Percentiles rank a stretch among this genome's conserved stretches.
phyloP scores from a whole-genome alignment of 2,329 filamentous ascomycete genomes.

The Exophiala oligosperma region DNA sequence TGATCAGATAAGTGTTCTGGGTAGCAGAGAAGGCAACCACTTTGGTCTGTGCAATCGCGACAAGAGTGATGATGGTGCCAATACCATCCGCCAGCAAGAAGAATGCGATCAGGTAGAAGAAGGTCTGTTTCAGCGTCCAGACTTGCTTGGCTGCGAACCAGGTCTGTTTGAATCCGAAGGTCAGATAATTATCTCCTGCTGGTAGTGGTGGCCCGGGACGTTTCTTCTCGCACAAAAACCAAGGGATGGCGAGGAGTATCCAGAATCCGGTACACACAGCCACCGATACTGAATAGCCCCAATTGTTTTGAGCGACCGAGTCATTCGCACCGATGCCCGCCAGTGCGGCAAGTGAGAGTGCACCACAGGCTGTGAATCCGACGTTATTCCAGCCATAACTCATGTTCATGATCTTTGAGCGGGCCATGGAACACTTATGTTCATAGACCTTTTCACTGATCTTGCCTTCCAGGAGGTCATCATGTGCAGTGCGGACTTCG shows the following conservation, averaged over 20 bases:
- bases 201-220: conserved; percentile 42
- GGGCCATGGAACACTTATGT: conserved; percentile 43
- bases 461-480: conserved; percentile 41
- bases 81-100: conserved; percentile 45
- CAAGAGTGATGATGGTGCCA: conserved; percentile 41
- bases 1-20: conserved; percentile 43
- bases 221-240: conserved; percentile 45
- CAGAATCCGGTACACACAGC: conserved; percentile 35
- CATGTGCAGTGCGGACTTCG: conserved; percentile 43
- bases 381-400: conserved; percentile 6
- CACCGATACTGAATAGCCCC: conserved; percentile 41
- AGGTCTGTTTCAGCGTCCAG: conserved; percentile 41
- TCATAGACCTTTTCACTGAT: conserved; percentile 42
- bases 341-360: conserved; percentile 12
- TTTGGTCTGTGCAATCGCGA: conserved; percentile 44
- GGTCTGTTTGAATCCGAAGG: conserved; percentile 45
- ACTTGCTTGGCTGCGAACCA: conserved; percentile 41
- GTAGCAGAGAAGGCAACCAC: conserved; percentile 43
- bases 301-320: conserved; percentile 46
- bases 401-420: conserved; percentile 41
- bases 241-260: conserved; percentile 44
- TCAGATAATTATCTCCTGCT: conserved; percentile 41
- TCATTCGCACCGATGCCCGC: conserved; percentile 33
- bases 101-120: conserved; percentile 43
- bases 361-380: conserved; percentile 1